Evolutionary conservation across 1,139 yeast genomes (phyloP), one percentile per base, ranked within the genome.

Genomic region (Saccharomyces hybrid): DNA sequence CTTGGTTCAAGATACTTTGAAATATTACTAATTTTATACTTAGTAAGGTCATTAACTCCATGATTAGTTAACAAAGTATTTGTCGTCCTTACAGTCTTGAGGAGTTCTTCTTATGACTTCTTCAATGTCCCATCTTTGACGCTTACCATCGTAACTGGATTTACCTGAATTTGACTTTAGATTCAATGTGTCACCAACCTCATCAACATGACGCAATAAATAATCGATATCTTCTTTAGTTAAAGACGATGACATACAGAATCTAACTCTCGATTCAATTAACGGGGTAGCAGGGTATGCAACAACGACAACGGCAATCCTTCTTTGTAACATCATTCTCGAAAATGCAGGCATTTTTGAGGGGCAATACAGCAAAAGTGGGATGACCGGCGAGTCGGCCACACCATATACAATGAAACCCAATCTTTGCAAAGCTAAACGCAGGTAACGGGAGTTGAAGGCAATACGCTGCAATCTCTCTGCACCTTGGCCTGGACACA

Each of bases 231-330:
- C 99, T 64, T 87, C 95, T 73, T 93, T 93, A 28, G 96, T 93
- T 64, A 95, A 78, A 1, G 98, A 88, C 0, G 98, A 78, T 57
- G 96, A 86, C 61, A 95, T 86, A 76, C 99, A 93, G 65, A 93
- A 81, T 70, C 99, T 83, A 28, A 89, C 91, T 74, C 99, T 83
- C 9, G 96, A 88, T 53, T 91, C 82, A 41, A 88, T 84, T 61
- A 93, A 78, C 31, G 97, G 97, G 1, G 99, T 91, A 0, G 99
- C 99, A 8, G 99, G 99, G 69, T 93, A 93, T 30, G 98, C 97
- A 50, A 91, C 98, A 63, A 93, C 85, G 49, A 95, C 99, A 52
- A 93, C 93, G 4, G 99, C 99, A 59, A 93, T 84, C 55, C 87
- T 87, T 72, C 82, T 76, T 55, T 80, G 83, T 63, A 87, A 81